A percentile compares a stretch with the other conserved stretches of the same genome.
Conservation (phyloP, 768 basidiomycete genomes). For the Trametes villosa region DNA sequence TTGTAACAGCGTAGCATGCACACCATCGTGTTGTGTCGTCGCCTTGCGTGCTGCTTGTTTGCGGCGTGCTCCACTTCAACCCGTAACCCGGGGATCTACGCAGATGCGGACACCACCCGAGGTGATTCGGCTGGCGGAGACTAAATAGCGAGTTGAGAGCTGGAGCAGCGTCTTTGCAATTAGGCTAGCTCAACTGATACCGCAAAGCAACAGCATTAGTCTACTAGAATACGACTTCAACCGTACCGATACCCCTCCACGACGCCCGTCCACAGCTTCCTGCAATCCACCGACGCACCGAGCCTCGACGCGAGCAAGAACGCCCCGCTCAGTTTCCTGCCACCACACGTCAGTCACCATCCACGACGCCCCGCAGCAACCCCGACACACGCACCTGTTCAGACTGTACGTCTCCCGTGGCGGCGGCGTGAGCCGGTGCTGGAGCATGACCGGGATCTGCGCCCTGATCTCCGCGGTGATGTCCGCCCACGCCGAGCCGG, state of each 20-base stretch:
- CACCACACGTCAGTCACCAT: background rate
- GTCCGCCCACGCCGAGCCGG: constrained; percentile 61
- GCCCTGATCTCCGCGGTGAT: constrained; percentile 79
- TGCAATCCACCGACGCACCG: constrained; percentile 73
- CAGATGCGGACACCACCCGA: too few relatives aligned
- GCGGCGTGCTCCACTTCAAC: too few relatives aligned
- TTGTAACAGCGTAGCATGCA: too few relatives aligned
- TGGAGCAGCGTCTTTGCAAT: too few relatives aligned
- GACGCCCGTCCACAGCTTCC: constrained; percentile 74
- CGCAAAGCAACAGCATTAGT: too few relatives aligned
- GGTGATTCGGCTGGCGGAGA: too few relatives aligned
- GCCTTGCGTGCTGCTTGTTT: too few relatives aligned
- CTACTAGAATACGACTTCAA: too few relatives aligned
- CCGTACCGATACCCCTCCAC: constrained; percentile 45
- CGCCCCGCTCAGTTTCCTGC: constrained; percentile 79
- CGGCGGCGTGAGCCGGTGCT: constrained; percentile 87
- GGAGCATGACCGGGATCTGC: constrained; percentile 89
- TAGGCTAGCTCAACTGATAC: background rate
- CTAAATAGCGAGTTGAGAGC: too few relatives aligned
- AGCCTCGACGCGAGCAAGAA: constrained; percentile 81
- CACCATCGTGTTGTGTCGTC: background rate
- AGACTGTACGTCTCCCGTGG: constrained; percentile 94
- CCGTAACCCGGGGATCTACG: too few relatives aligned
- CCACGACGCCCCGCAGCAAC: background rate
- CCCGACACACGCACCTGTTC: constrained; percentile 77